Percentiles rank a stretch among this genome's conserved stretches.
Conservation (phyloP, 805 yeast species). For the Cyberlindnera misumaiensis region DNA sequence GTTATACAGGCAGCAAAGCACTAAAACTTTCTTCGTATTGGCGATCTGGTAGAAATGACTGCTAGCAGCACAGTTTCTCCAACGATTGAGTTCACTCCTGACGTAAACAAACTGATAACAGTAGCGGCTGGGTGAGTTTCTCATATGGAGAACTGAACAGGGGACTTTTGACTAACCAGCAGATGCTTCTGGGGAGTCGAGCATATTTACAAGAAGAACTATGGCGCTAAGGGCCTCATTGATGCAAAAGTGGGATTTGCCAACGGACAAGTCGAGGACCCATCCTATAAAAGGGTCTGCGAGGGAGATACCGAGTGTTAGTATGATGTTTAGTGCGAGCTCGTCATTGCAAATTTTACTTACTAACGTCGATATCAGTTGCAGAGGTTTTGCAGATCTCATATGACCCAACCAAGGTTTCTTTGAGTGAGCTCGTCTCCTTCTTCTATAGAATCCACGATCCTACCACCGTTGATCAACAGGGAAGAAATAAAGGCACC, state of each 20-base stretch:
- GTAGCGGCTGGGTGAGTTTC: conserved; percentile 52
- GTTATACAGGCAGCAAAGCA: too few relatives aligned
- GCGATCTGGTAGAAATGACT: too few relatives aligned
- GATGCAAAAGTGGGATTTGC: conserved; percentile 88
- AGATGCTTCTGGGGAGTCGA: conserved; percentile 87
- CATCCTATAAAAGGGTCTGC: conserved; percentile 70
- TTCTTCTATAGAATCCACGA: conserved; percentile 91
- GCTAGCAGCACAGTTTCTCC: conserved; percentile 29
- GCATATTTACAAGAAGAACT: conserved; percentile 68
- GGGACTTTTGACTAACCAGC: conserved; percentile 15
- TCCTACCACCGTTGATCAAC: conserved; percentile 77
- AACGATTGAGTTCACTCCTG: conserved; percentile 33
- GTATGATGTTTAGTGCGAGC: background rate
- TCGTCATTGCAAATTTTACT: background rate
- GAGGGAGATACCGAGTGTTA: conserved; percentile 52
- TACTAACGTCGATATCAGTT: conserved; percentile 3
- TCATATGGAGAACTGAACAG: conserved; percentile 26
- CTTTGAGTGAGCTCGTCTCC: conserved; percentile 58
- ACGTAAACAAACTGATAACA: conserved; percentile 47
- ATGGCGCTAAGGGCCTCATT: conserved; percentile 55
- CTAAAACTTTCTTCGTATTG: too few relatives aligned
- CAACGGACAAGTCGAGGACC: conserved; percentile 54
- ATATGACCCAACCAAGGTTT: conserved; percentile 62
- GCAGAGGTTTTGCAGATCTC: conserved; percentile 85
- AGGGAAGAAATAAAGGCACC: conserved; percentile 85